A percentile compares a stretch with the other conserved stretches of the same genome.
Evolutionary conservation across 2,329 filamentous ascomycete species (phyloP).

Genomic region (Mycosphaerella sp.): DNA sequence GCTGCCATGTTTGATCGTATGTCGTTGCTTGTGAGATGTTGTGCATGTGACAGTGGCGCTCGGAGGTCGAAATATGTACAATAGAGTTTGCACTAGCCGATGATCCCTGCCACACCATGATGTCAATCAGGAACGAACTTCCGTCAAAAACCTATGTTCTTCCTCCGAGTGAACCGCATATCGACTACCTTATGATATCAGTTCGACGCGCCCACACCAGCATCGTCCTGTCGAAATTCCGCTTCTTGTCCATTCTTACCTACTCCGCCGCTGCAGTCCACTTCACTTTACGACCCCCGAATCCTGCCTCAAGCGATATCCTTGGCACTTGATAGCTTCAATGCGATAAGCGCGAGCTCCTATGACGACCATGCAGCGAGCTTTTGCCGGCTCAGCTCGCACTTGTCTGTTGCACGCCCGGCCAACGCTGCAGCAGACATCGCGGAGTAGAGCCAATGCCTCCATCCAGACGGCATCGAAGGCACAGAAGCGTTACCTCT

Average conservation of each 20-base stretch:
- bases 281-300: no score
- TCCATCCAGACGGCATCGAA: slow-evolving; percentile 3
- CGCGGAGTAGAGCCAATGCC: slow-evolving; percentile 10
- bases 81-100: no score
- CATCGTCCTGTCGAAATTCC: no score
- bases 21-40: neutral
- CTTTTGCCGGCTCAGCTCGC: slow-evolving; percentile 20
- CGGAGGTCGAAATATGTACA: neutral
- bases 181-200: no score
- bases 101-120: neutral
- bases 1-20: slow-evolving; percentile 41
- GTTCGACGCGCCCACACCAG: no score
- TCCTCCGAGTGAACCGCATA: neutral
- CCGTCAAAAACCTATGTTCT: neutral
- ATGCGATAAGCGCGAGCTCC: slow-evolving; percentile 19
- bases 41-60: slow-evolving; percentile 4
- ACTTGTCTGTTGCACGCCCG: slow-evolving; percentile 1
- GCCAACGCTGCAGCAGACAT: slow-evolving; percentile 5
- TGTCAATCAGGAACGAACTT: neutral
- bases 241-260: no score
- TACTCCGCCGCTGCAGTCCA: no score
- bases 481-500: slow-evolving; percentile 10
- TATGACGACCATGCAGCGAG: slow-evolving; percentile 23
- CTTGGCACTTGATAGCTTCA: slow-evolving; percentile 8
- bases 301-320: no score